A percentile compares a stretch with the other conserved stretches of the same genome.
These are phyloP conservation scores for Colletotrichum eremochloae DNA, from an alignment of 2,329 filamentous ascomycete species.

Conservation along the genomic window DNA sequence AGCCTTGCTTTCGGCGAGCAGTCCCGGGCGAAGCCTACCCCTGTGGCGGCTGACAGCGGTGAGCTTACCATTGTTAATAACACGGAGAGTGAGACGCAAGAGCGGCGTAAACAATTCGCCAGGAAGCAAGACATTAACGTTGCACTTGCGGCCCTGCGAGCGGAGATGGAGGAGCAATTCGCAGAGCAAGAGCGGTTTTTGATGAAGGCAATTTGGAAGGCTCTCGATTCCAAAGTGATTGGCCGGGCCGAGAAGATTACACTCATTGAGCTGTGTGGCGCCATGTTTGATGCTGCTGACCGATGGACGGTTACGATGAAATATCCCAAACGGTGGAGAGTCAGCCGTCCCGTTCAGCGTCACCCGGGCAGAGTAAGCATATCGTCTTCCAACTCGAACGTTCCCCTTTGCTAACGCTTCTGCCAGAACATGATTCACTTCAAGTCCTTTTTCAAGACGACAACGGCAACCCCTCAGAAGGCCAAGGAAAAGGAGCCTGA, in stretches of 20 bases:
- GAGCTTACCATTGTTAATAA: constrained; percentile 55
- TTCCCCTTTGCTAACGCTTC: constrained; percentile 36
- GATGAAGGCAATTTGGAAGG: constrained; percentile 59
- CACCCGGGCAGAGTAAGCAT: constrained; percentile 54
- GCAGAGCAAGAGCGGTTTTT: constrained; percentile 54
- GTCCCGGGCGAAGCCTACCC: constrained; percentile 54
- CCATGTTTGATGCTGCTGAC: constrained; percentile 61
- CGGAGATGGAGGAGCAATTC: constrained; percentile 60
- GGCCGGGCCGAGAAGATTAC: constrained; percentile 58
- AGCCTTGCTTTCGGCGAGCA: constrained; percentile 74
- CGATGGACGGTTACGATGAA: constrained; percentile 58
- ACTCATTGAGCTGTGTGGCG: constrained; percentile 59
- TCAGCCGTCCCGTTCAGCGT: constrained; percentile 52
- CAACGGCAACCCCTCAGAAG: constrained; percentile 40
- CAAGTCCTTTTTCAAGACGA: constrained; percentile 54
- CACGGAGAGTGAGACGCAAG: constrained; percentile 66
- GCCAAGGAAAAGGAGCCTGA: constrained; percentile 39
- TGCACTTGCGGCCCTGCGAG: constrained; percentile 61
- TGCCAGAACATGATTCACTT: constrained; percentile 54
- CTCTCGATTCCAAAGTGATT: constrained; percentile 55
- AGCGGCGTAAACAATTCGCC: constrained; percentile 72
- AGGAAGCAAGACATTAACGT: constrained; percentile 73
- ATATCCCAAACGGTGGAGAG: constrained; percentile 58
- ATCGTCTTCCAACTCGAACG: background rate
- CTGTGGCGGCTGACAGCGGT: constrained; percentile 43